These are phyloP conservation scores for Castanospermum australe DNA, from an alignment of 306 rosid species.

Conservation along the genomic window DNA sequence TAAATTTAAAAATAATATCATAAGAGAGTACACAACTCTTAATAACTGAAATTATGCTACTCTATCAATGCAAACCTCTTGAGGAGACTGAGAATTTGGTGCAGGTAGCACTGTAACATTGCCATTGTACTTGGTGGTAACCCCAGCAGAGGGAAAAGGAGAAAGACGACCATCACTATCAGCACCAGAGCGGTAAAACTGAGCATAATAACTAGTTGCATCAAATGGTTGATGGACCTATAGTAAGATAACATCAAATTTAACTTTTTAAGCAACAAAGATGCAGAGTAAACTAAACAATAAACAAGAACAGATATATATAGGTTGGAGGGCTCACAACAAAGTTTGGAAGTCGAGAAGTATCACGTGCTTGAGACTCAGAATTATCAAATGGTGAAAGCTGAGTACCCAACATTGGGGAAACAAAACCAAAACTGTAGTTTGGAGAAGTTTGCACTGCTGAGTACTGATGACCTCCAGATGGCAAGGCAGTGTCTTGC, in stretches of 20 bases:
- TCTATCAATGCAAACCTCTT: slow-evolving; percentile 62
- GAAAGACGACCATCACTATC: slow-evolving; percentile 86
- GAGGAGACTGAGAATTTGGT: slow-evolving; percentile 73
- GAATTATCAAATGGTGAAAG: slow-evolving; percentile 74
- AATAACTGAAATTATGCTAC: neutral
- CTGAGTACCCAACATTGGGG: slow-evolving; percentile 79
- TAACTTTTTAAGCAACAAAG: slow-evolving; percentile 22
- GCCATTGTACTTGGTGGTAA: slow-evolving; percentile 71
- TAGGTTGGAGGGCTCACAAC: slow-evolving; percentile 59
- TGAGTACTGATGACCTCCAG: slow-evolving; percentile 75
- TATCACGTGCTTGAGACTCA: slow-evolving; percentile 73
- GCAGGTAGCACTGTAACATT: slow-evolving; percentile 70
- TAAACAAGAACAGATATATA: neutral
- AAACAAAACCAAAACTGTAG: slow-evolving; percentile 72
- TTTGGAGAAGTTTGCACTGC: slow-evolving; percentile 58
- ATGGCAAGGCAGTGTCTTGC: slow-evolving; percentile 62
- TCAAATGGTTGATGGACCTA: slow-evolving; percentile 85
- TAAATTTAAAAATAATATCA: slow-evolving; percentile 9
- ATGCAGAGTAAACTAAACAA: slow-evolving; percentile 27
- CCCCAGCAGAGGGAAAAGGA: slow-evolving; percentile 76
- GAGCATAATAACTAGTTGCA: slow-evolving; percentile 83
- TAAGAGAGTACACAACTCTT: neutral
- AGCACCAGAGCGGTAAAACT: slow-evolving; percentile 77
- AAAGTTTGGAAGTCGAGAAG: slow-evolving; percentile 76
- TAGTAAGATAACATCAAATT: slow-evolving; percentile 24